These are phyloP conservation scores for Diphasiastrum complanatum DNA, from an alignment of 83 land plant species.

Conservation along the genomic window DNA sequence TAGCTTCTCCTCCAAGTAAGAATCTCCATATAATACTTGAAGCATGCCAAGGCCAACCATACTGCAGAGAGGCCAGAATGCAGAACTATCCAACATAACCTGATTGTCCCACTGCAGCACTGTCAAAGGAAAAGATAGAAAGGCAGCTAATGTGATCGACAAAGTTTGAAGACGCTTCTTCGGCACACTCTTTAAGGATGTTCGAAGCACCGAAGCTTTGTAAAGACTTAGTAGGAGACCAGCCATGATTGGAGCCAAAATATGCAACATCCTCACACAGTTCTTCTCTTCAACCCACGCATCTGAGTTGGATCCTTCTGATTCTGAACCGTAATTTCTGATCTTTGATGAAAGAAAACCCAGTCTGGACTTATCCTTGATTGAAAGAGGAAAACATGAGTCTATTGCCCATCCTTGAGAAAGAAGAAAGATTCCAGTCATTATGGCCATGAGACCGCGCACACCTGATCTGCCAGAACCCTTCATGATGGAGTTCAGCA, in stretches of 20 bases:
- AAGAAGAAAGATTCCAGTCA: constrained; percentile 40
- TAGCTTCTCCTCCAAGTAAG: constrained; percentile 50
- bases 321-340: neutral
- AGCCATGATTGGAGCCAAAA: constrained; percentile 12
- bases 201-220: neutral
- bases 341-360: neutral
- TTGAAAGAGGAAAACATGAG: constrained; percentile 49
- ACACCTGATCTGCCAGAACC: neutral
- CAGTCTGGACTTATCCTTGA: constrained; percentile 2
- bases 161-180: constrained; percentile 12
- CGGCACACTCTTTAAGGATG: neutral
- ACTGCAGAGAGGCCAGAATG: constrained; percentile 55
- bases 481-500: constrained; percentile 6
- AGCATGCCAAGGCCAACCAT: constrained; percentile 57
- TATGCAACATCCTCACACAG: neutral
- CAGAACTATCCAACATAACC: constrained; percentile 18
- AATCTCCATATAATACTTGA: constrained; percentile 39
- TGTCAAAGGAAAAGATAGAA: constrained; percentile 48
- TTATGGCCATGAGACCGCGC: constrained; percentile 34
- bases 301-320: constrained; percentile 18
- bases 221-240: neutral
- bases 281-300: neutral
- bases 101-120: constrained; percentile 21
- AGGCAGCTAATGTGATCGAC: constrained; percentile 6
- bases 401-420: constrained; percentile 65